These are phyloP conservation scores for Clarireedia hainanense DNA, from an alignment of 2,329 filamentous ascomycete genomes.

Conservation along the genomic window DNA sequence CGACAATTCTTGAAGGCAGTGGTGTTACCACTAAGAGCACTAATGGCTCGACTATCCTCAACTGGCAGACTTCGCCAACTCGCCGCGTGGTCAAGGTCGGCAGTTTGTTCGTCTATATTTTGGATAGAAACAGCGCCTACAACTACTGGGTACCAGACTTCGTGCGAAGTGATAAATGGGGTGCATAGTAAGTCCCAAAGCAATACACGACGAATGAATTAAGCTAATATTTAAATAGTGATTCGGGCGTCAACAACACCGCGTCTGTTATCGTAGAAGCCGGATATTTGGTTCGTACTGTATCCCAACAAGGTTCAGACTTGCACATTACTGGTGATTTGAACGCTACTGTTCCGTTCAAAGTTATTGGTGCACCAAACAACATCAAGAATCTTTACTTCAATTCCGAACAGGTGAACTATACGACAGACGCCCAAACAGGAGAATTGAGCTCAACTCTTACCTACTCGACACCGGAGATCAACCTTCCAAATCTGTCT, in stretches of 20 bases:
- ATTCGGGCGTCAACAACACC: constrained; percentile 28
- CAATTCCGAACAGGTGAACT: constrained; percentile 42
- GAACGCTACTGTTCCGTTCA: constrained; percentile 59
- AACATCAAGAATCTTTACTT: constrained; percentile 49
- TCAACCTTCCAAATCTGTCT: constrained; percentile 50
- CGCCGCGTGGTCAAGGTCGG: constrained; percentile 44
- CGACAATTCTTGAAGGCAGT: constrained; percentile 25
- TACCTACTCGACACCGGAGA: constrained; percentile 39
- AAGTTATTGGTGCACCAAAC: constrained; percentile 56
- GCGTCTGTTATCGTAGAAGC: constrained; percentile 53
- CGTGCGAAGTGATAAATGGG: constrained; percentile 32
- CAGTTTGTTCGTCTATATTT: constrained; percentile 23
- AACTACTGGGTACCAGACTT: constrained; percentile 60
- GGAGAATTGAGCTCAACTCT: constrained; percentile 43
- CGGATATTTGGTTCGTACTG: constrained; percentile 56
- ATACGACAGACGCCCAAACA: constrained; percentile 36
- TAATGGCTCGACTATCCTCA: constrained; percentile 39
- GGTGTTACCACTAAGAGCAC: constrained; percentile 28
- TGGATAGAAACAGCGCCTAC: constrained; percentile 59
- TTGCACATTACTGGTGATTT: constrained; percentile 63
- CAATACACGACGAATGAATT: too few relatives aligned
- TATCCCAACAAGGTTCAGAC: constrained; percentile 44
- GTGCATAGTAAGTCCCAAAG: constrained; percentile 23
- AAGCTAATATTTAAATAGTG: constrained; percentile 14
- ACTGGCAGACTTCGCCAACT: constrained; percentile 48